A percentile compares a stretch with the other conserved stretches of the same genome.
Conservation (phyloP, 1,284 basidiomycete species). For the Melampsora americana region DNA sequence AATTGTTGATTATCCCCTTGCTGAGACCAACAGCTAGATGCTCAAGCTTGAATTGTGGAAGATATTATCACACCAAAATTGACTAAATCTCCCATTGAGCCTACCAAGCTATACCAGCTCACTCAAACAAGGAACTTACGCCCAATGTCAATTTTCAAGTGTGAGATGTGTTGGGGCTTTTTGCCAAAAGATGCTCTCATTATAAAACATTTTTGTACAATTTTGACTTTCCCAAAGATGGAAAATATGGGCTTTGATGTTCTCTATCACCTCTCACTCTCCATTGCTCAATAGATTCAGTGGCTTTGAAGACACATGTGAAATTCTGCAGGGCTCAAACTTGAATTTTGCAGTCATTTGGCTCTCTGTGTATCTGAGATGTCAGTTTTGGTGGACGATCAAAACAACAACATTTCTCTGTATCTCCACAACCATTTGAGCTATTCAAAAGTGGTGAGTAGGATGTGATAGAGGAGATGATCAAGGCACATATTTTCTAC, state of each 20-base stretch:
- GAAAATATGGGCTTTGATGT: not conserved
- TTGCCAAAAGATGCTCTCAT: not conserved
- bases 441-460: too few species aligned
- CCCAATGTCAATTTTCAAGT: constrained; percentile 3
- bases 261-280: not conserved
- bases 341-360: too few species aligned
- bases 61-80: not conserved
- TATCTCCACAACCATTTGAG: too few species aligned
- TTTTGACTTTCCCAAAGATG: not conserved
- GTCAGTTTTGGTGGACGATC: too few species aligned
- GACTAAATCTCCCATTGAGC: not conserved
- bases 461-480: too few species aligned
- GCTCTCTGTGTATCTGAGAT: too few species aligned
- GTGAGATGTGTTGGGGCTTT: not conserved
- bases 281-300: not conserved
- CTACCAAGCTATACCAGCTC: too few species aligned
- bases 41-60: not conserved
- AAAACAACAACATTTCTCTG: too few species aligned
- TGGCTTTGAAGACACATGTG: not conserved
- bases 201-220: too few species aligned
- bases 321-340: too few species aligned
- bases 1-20: too few species aligned
- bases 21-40: not conserved
- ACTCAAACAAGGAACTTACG: not conserved
- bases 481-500: too few species aligned